Conservation (phyloP, 805 yeast species). For the Sugiyamaella valdiviana region DNA sequence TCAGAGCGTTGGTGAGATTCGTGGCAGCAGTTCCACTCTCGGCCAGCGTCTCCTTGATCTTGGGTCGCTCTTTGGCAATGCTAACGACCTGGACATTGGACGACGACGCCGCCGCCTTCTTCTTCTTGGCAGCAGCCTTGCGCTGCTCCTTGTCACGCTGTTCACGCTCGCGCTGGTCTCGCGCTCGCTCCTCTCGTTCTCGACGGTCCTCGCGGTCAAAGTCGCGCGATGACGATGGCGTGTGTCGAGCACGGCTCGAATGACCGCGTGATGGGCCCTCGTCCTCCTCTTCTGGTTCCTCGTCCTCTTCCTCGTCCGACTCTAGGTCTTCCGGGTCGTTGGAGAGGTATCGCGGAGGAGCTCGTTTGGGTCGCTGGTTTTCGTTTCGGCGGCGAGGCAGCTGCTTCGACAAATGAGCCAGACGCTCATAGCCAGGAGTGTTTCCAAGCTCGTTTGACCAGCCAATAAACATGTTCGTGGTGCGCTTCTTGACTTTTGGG, state of each 20-base stretch:
- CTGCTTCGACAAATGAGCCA: slow-evolving; percentile 42
- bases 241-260: background rate
- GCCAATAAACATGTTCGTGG: slow-evolving; percentile 47
- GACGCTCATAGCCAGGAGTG: slow-evolving; percentile 42
- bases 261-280: background rate
- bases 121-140: slow-evolving; percentile 2
- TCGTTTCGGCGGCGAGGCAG: slow-evolving; percentile 36
- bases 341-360: slow-evolving; percentile 21
- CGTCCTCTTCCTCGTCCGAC: slow-evolving; percentile 23
- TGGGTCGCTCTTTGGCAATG: slow-evolving; percentile 57
- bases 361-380: background rate
- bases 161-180: background rate
- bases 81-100: slow-evolving; percentile 1
- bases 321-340: slow-evolving; percentile 13
- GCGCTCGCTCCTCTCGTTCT: background rate
- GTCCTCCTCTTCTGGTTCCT: slow-evolving; percentile 18
- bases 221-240: background rate
- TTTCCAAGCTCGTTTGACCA: slow-evolving; percentile 62
- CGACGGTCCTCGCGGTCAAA: background rate
- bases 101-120: background rate
- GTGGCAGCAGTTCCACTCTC: slow-evolving; percentile 72
- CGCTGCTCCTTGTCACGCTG: background rate
- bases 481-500: slow-evolving; percentile 42
- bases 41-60: slow-evolving; percentile 60
- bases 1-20: slow-evolving; percentile 54